Base-by-base conservation (phyloP, 1,284 basidiomycete species). In the Rhodotorula sp. region DNA sequence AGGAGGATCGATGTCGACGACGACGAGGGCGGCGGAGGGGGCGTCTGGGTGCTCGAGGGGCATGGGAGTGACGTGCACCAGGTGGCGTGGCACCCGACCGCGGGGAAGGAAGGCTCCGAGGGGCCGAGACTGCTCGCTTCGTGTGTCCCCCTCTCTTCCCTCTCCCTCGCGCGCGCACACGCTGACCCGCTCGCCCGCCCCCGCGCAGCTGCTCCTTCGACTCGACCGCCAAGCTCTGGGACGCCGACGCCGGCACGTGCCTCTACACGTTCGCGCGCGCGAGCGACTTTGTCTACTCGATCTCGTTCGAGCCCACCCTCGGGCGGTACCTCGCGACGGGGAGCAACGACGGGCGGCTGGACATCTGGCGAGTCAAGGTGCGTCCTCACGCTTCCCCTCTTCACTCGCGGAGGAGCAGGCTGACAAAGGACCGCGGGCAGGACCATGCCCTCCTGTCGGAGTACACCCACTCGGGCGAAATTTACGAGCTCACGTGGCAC, bases 191-290 rank as follows among this genome's bases (percentile, higher is more conserved):
- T 12, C 15, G 13, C 44, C 15, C 44, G 39, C 8, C 46, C 1
- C 32, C 21, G 21, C 64, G 32, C 73, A 91, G 90, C 19, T 87
- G 88, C 27, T 90, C 90, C 9, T 91, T 91, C 78, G 91, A 93
- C 78, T 83, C 84, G 25, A 89, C 90, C 6, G 86, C 88, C 6
- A 86, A 90, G 56, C 76, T 93, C 55, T 93, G 91, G 91, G 88
- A 93, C 80, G 87, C 87, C 19, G 85, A 85, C 50, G 88, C 88
- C 1, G 91, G 91, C 48, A 84, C 86, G 54, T 92, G 91, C 79
- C 79, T 91, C 41, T 84, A 86, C 72, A 83, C 87, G 25, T 89
- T 92, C 77, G 81, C 64, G 81, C 85, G 76, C 46, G 69, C 78
- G 53, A 65, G 70, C 34, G 78, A 78, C 61, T 73, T 66, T 44